These are phyloP conservation scores for Colletotrichum nymphaeae DNA, from an alignment of 2,329 filamentous ascomycete genomes.

Conservation along the genomic window DNA sequence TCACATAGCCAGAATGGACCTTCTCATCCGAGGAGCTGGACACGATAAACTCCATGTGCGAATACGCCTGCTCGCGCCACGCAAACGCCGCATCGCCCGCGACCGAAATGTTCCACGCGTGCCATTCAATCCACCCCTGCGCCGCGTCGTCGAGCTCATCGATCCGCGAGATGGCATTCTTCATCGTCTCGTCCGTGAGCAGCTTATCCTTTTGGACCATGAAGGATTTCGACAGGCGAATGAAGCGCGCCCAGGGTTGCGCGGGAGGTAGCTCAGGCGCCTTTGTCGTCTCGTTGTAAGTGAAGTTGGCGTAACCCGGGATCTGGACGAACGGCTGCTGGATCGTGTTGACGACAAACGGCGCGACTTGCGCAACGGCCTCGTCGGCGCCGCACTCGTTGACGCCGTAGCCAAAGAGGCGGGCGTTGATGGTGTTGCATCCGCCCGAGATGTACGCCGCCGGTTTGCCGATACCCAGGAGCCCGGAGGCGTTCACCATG, in stretches of 20 bases:
- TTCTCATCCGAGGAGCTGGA: constrained; percentile 23
- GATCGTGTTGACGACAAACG: background rate
- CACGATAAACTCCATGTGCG: constrained; percentile 34
- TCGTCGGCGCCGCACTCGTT: constrained; percentile 25
- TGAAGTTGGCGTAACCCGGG: background rate
- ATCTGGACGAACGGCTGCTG: background rate
- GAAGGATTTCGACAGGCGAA: background rate
- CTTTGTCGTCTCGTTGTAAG: background rate
- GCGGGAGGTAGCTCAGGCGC: background rate
- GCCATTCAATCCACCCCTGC: constrained; percentile 28
- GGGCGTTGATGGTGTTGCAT: constrained; percentile 34
- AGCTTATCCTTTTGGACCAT: background rate
- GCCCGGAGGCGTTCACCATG: background rate
- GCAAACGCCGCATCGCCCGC: constrained; percentile 33
- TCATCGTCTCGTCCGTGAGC: background rate
- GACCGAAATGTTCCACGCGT: constrained; percentile 26
- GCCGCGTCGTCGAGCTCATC: background rate
- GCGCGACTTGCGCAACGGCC: background rate
- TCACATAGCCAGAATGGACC: background rate
- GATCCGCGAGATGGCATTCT: background rate
- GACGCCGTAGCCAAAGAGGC: constrained; percentile 27
- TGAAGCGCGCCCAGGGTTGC: background rate
- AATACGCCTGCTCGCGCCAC: constrained; percentile 33
- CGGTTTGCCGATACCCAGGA: constrained; percentile 23
- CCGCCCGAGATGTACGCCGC: constrained; percentile 23